These are phyloP conservation scores for Syzygium jambos DNA, from an alignment of 345 rosid genomes.

Conservation along the genomic window DNA sequence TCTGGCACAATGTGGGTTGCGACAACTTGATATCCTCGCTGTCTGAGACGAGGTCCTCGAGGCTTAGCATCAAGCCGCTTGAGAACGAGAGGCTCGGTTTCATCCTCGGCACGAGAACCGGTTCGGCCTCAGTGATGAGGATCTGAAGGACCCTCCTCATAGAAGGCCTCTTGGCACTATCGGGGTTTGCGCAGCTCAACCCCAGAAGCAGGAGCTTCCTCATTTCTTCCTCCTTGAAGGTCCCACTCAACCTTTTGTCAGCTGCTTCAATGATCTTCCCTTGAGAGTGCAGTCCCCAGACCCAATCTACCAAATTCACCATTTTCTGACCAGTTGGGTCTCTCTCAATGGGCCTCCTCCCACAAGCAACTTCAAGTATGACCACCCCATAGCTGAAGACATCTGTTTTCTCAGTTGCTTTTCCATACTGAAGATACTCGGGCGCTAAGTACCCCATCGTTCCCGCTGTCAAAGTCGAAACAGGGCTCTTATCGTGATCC, in stretches of 20 bases:
- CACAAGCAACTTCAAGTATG: constrained; percentile 81
- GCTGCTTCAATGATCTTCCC: constrained; percentile 75
- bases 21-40: constrained; percentile 21
- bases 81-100: constrained; percentile 82
- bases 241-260: constrained; percentile 59
- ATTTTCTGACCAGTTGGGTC: constrained; percentile 49
- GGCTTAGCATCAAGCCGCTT: constrained; percentile 36
- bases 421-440: constrained; percentile 90
- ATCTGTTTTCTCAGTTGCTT: constrained; percentile 85
- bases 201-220: constrained; percentile 78
- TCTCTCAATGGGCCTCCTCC: constrained; percentile 86
- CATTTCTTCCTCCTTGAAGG: constrained; percentile 59
- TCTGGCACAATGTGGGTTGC: neutral
- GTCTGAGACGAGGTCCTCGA: constrained; percentile 78
- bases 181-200: constrained; percentile 79
- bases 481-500: constrained; percentile 91
- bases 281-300: constrained; percentile 63
- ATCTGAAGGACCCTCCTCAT: constrained; percentile 88
- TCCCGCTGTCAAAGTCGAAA: constrained; percentile 90
- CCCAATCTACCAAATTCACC: constrained; percentile 93
- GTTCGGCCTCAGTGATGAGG: constrained; percentile 59
- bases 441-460: constrained; percentile 98
- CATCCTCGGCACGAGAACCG: constrained; percentile 41
- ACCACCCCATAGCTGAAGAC: constrained; percentile 89
- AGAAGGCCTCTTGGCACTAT: constrained; percentile 59